Base-by-base conservation (phyloP, 2,329 filamentous ascomycete genomes). In the Periconia sp. region DNA sequence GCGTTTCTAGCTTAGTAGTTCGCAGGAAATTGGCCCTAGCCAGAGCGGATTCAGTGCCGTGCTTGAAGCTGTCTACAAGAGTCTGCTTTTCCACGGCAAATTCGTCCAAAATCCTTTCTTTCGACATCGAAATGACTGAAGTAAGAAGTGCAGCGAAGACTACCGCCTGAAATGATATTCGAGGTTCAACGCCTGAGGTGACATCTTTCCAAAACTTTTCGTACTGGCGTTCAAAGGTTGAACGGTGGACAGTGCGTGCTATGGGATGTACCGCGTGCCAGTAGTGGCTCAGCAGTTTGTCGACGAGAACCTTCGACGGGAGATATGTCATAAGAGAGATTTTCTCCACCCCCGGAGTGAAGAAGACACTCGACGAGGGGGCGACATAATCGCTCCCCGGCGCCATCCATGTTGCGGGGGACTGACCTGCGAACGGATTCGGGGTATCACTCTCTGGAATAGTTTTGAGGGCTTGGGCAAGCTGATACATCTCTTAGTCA, bases 81-180 rank as follows among this genome's bases (percentile, higher is more conserved):
- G 74, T 75, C 18, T 71, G 67, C 57, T 85, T 86, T 2, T 79
- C 66, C 18, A 79, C 75, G 3, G 78, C 80, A 57, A 86, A 81
- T 9, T 82, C 75, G 7, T 69, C 66, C 29, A 76, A 55, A 16
- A 83, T 74, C 23, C 66, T 69, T 5, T 75, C 70, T 40, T 86
- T 80, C 8, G 78, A 73, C 75, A 89, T 78, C 53, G 85, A 88
- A 33, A 88, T 78, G 4, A 83, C 79, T 1, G 84, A 86, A 28
- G 84, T 85, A 54, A 92, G 85, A 70, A 89, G 77, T 6, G 81
- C 80, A 0, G 85, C 82, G 59, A 89, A 87, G 0, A 90, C 74
- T 17, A 89, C 72, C 1, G 86, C 84, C 64, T 89, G 86, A 10
- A 83, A 75, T 4, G 86, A 85, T 15, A 77, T 71, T 2, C 80